These are phyloP conservation scores for Globisporangium parvum DNA, from an alignment of 352 stramenopile species.

Conservation along the genomic window DNA sequence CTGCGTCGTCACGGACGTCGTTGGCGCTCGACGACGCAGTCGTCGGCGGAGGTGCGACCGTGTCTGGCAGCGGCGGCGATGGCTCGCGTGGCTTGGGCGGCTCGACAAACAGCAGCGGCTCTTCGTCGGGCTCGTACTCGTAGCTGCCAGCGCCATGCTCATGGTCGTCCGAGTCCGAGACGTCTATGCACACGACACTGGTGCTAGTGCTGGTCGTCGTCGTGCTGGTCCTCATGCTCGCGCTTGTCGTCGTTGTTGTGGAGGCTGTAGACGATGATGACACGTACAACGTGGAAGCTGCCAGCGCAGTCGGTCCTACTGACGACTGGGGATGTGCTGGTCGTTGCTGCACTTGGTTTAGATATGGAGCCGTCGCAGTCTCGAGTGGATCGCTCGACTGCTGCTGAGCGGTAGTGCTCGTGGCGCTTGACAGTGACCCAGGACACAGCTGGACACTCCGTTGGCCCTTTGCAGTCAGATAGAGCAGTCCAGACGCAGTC, in stretches of 20 bases:
- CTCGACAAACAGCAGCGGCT: neutral
- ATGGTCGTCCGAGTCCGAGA: constrained; percentile 34
- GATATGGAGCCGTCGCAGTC: neutral
- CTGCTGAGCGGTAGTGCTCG: neutral
- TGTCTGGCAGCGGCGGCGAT: neutral
- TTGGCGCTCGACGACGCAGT: neutral
- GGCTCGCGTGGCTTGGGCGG: neutral
- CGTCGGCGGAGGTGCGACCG: neutral
- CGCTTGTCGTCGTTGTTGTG: too few species aligned
- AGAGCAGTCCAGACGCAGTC: constrained; percentile 35
- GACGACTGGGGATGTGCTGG: too few species aligned
- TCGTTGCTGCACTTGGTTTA: neutral
- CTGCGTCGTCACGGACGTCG: neutral
- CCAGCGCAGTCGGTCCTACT: too few species aligned
- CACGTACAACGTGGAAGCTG: too few species aligned
- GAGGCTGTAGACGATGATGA: too few species aligned
- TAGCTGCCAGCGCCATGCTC: constrained; percentile 1
- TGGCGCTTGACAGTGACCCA: constrained; percentile 5
- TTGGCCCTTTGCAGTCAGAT: constrained; percentile 47
- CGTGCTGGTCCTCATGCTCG: too few species aligned
- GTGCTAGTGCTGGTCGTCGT: neutral
- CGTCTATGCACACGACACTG: constrained; percentile 26
- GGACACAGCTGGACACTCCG: constrained; percentile 45
- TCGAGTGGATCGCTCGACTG: neutral
- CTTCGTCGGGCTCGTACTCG: constrained; percentile 12